A percentile compares a stretch with the other conserved stretches of the same genome.
These are phyloP conservation scores for Collariella sp. DNA, from an alignment of 495 filamentous ascomycete species.

Conservation along the genomic window DNA sequence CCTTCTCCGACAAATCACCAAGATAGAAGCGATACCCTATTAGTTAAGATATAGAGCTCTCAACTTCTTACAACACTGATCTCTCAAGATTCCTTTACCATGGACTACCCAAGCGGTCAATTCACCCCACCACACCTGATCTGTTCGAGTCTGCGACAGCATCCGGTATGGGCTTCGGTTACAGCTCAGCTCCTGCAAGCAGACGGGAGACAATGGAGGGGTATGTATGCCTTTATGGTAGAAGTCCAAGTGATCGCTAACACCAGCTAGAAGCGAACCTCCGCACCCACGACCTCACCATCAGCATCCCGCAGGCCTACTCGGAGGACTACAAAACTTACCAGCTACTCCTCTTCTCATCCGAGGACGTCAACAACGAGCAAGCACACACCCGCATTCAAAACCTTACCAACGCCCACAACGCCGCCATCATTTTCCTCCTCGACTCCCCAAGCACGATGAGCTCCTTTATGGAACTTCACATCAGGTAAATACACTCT, in stretches of 20 bases:
- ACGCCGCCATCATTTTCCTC: conserved; percentile 3
- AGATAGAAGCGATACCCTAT: conserved; percentile 9
- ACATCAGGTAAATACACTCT: conserved; percentile 11
- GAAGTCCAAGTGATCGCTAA: neutral
- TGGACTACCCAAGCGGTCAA: neutral
- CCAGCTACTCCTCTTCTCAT: conserved; percentile 46
- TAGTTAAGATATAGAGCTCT: neutral
- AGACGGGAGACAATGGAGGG: conserved; percentile 37
- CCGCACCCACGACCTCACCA: conserved; percentile 46
- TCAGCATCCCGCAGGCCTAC: conserved; percentile 28
- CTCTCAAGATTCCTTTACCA: neutral
- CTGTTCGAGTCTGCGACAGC: conserved; percentile 47
- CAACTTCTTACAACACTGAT: neutral
- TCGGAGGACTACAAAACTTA: conserved; percentile 21
- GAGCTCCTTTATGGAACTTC: conserved; percentile 1
- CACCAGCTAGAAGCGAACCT: conserved; percentile 38
- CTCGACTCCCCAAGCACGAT: conserved; percentile 1
- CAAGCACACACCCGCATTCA: conserved; percentile 36
- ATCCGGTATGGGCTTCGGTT: conserved; percentile 42
- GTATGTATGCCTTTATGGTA: conserved; percentile 23
- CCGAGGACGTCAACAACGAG: conserved; percentile 32
- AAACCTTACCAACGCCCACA: conserved; percentile 10
- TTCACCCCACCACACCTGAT: conserved; percentile 30
- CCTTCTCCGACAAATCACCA: neutral
- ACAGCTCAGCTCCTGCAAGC: conserved; percentile 36